Evolutionary conservation across 164 flowering plant species (phyloP).

Genomic region (Akebia trifoliata): DNA sequence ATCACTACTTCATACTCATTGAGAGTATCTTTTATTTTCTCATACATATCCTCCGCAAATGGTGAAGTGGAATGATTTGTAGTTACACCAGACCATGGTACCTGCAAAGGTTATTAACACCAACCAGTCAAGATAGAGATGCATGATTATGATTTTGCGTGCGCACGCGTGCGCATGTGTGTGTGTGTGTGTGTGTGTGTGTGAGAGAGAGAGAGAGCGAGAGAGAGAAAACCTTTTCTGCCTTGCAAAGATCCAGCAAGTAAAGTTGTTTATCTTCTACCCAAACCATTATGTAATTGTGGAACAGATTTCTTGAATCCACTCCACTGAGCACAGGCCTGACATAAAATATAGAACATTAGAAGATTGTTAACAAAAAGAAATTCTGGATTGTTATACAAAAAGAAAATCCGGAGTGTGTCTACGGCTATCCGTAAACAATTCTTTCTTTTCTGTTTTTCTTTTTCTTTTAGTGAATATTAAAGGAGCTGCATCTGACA

Average conservation of each 20-base stretch:
- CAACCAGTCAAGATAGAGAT: not conserved
- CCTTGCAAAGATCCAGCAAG: slow-evolving; percentile 80
- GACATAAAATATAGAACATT: slow-evolving; percentile 13
- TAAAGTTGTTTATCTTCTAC: slow-evolving; percentile 71
- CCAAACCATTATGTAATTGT: slow-evolving; percentile 80
- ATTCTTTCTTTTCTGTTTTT: not conserved
- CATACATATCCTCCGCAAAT: slow-evolving; percentile 88
- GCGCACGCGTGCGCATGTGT: not conserved
- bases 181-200: not conserved
- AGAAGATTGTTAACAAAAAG: slow-evolving; percentile 1
- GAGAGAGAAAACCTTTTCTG: slow-evolving; percentile 59
- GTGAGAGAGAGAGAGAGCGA: slow-evolving; percentile 2
- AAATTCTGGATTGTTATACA: not conserved
- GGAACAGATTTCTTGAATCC: slow-evolving; percentile 63
- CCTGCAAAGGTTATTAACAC: slow-evolving; percentile 36
- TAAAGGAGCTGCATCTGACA: not conserved
- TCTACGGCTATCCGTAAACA: not conserved
- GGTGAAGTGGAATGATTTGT: slow-evolving; percentile 83
- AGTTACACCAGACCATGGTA: slow-evolving; percentile 64
- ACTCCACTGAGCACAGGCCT: slow-evolving; percentile 73
- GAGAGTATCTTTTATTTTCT: slow-evolving; percentile 49
- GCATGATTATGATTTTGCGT: not conserved
- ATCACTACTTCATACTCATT: slow-evolving; percentile 75
- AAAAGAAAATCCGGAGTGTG: not conserved
- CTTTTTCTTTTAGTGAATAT: not conserved